Percentiles rank a stretch among this genome's conserved stretches.
Conservation (phyloP, 1,139 yeast species). For the Geotrichum histeridarum region DNA sequence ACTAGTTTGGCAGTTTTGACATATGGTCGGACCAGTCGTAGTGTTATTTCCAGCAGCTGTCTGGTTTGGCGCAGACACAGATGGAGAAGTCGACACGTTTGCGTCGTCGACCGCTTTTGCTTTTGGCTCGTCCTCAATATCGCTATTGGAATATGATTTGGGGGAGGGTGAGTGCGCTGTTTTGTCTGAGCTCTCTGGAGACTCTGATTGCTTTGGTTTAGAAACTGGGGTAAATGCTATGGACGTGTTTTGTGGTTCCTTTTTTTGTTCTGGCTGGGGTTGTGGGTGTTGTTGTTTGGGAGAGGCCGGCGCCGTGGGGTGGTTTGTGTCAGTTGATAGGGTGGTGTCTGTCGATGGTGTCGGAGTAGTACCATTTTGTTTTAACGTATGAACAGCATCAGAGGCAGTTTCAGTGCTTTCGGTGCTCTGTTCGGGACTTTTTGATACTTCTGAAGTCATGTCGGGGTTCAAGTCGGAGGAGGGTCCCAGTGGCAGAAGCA, state of each 20-base stretch:
- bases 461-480: neutral
- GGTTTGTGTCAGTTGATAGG: too few relatives aligned
- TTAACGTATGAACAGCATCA: too few relatives aligned
- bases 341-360: too few relatives aligned
- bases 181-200: neutral
- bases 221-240: neutral
- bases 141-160: neutral
- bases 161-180: neutral
- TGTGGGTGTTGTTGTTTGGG: too few relatives aligned
- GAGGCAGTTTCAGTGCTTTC: neutral
- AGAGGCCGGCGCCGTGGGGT: too few relatives aligned
- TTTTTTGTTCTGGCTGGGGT: neutral
- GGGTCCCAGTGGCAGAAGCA: neutral
- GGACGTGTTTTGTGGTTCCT: neutral
- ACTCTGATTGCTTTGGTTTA: neutral
- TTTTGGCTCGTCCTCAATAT: neutral
- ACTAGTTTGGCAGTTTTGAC: constrained; percentile 85
- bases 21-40: constrained; percentile 47
- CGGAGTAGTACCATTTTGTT: too few relatives aligned
- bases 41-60: neutral
- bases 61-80: constrained; percentile 1
- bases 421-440: neutral
- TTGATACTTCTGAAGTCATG: neutral
- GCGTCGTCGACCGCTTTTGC: neutral
- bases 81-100: constrained; percentile 1